These are phyloP conservation scores for Phaeosphaeriaceae sp. DNA, from an alignment of 2,329 filamentous ascomycete genomes.

Conservation along the genomic window DNA sequence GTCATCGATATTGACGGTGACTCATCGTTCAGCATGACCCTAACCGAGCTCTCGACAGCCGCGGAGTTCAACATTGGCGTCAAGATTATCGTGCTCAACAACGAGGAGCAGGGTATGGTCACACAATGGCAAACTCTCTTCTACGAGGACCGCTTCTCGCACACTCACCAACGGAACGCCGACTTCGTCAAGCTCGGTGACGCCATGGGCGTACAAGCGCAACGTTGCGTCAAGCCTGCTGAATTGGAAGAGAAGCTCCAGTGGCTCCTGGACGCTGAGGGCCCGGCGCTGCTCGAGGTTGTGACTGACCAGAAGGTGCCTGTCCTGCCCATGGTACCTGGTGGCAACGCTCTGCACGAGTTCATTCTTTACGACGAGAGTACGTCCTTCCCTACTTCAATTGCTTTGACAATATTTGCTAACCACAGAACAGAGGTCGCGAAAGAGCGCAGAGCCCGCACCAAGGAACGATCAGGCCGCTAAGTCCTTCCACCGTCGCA, in stretches of 20 bases:
- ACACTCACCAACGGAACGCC: constrained; percentile 95
- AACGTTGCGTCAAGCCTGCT: constrained; percentile 74
- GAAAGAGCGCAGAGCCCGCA: constrained; percentile 40
- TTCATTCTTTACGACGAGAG: constrained; percentile 87
- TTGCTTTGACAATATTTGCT: constrained; percentile 1
- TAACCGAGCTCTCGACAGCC: constrained; percentile 92
- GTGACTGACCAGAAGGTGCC: constrained; percentile 89
- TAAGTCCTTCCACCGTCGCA: constrained; percentile 8
- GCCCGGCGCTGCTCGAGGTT: constrained; percentile 92
- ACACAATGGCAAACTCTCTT: constrained; percentile 99
- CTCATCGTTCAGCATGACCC: constrained; percentile 98
- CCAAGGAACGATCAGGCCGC: constrained; percentile 36
- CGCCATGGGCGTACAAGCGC: constrained; percentile 84
- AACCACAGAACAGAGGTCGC: constrained; percentile 20
- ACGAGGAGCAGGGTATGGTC: constrained; percentile 98
- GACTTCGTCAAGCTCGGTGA: constrained; percentile 93
- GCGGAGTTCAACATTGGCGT: constrained; percentile 96
- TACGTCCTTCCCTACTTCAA: constrained; percentile 51
- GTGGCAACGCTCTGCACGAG: constrained; percentile 85
- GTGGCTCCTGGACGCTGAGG: constrained; percentile 85
- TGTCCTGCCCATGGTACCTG: constrained; percentile 97
- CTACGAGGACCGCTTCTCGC: constrained; percentile 90
- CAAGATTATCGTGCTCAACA: constrained; percentile 95
- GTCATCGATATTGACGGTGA: constrained; percentile 98
- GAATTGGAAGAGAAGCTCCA: constrained; percentile 80